These are phyloP conservation scores for Acer saccharum DNA, from an alignment of 345 rosid genomes.

Conservation along the genomic window DNA sequence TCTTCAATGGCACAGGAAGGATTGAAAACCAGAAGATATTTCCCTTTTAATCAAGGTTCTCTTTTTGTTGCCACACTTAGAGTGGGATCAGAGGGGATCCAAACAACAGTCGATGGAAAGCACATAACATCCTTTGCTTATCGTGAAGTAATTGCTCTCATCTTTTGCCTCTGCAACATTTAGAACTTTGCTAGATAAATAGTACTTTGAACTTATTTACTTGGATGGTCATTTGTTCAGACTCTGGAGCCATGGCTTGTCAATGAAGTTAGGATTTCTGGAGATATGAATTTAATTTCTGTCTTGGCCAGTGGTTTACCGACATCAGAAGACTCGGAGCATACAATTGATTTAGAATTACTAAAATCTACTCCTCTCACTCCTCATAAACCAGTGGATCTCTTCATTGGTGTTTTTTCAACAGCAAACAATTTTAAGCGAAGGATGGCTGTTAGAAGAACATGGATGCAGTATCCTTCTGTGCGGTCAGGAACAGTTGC, in stretches of 20 bases:
- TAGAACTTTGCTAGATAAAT: slow-evolving; percentile 7
- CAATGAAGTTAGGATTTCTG: slow-evolving; percentile 80
- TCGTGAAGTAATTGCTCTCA: slow-evolving; percentile 69
- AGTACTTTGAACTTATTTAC: slow-evolving; percentile 19
- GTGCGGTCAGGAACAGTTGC: slow-evolving; percentile 76
- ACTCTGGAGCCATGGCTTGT: slow-evolving; percentile 98
- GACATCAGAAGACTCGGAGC: slow-evolving; percentile 86
- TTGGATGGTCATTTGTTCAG: slow-evolving; percentile 43
- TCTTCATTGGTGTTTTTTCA: slow-evolving; percentile 92
- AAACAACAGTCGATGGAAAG: slow-evolving; percentile 96
- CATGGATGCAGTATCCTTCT: slow-evolving; percentile 96
- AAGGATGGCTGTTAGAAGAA: slow-evolving; percentile 95
- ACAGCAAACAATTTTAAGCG: slow-evolving; percentile 94
- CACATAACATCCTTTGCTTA: slow-evolving; percentile 92
- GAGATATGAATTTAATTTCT: slow-evolving; percentile 72
- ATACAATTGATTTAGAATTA: slow-evolving; percentile 62
- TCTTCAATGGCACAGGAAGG: slow-evolving; percentile 38
- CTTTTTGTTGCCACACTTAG: slow-evolving; percentile 89
- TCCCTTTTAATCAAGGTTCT: slow-evolving; percentile 87
- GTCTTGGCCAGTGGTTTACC: slow-evolving; percentile 89
- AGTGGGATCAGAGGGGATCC: slow-evolving; percentile 91
- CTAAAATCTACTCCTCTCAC: slow-evolving; percentile 72
- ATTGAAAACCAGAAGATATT: slow-evolving; percentile 53
- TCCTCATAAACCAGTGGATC: slow-evolving; percentile 55
- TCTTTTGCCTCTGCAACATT: slow-evolving; percentile 11